Evolutionary conservation across 2,329 filamentous ascomycete genomes (phyloP).

Genomic region (Aspergillus puulaauensis): DNA sequence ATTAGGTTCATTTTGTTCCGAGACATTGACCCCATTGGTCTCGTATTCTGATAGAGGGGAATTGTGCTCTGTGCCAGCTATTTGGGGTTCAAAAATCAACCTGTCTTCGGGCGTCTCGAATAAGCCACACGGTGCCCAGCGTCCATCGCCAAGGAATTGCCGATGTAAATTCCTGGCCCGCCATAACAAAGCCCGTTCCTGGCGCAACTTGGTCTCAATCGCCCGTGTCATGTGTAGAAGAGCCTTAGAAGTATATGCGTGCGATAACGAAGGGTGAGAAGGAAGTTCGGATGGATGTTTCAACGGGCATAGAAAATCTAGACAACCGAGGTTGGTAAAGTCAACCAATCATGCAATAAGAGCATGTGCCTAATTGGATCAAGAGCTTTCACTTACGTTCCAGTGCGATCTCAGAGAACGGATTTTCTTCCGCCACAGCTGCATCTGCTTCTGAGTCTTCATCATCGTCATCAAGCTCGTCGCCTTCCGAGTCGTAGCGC

Average conservation of each 20-base stretch:
- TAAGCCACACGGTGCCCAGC: slow-evolving; percentile 57
- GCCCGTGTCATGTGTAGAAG: slow-evolving; percentile 58
- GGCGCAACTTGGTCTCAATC: slow-evolving; percentile 57
- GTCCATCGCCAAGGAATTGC: slow-evolving; percentile 59
- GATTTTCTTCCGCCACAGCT: slow-evolving; percentile 59
- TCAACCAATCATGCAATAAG: neutral
- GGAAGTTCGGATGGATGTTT: slow-evolving; percentile 62
- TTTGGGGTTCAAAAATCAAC: slow-evolving; percentile 45
- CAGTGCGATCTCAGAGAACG: slow-evolving; percentile 58
- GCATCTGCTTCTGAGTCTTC: slow-evolving; percentile 59
- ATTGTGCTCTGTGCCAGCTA: slow-evolving; percentile 17
- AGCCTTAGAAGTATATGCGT: slow-evolving; percentile 59
- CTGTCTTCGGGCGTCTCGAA: slow-evolving; percentile 54
- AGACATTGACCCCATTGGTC: slow-evolving; percentile 16
- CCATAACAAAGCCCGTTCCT: slow-evolving; percentile 57
- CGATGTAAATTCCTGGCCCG: slow-evolving; percentile 59
- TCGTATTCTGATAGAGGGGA: slow-evolving; percentile 17
- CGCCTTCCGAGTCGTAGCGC: slow-evolving; percentile 64
- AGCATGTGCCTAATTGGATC: neutral
- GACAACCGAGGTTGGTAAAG: slow-evolving; percentile 10
- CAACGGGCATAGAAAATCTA: slow-evolving; percentile 61
- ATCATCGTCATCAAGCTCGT: slow-evolving; percentile 59
- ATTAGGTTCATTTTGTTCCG: slow-evolving; percentile 5
- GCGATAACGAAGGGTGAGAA: slow-evolving; percentile 58
- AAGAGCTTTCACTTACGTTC: slow-evolving; percentile 48